phyloP scores from a whole-genome alignment of 345 rosid genomes.

The Citrus cavaleriei region DNA sequence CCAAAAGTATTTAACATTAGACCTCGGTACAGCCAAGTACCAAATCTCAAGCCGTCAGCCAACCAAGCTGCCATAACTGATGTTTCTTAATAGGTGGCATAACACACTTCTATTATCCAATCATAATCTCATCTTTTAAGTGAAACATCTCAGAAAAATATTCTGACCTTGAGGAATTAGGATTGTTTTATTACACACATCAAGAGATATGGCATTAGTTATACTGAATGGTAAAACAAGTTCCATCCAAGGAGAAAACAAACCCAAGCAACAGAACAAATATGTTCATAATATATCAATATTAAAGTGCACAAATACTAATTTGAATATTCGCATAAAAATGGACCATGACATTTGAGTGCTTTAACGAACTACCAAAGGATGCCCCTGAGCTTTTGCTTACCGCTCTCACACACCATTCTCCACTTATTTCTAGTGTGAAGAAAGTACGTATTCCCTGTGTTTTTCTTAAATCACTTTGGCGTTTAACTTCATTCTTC shows the following conservation, averaged over 20 bases:
- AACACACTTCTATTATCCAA: background rate
- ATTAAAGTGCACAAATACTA: background rate
- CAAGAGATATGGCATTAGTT: background rate
- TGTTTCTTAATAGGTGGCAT: background rate
- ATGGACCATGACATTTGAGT: background rate
- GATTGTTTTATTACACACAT: background rate
- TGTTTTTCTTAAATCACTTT: background rate
- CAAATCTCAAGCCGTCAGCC: no score
- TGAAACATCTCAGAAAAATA: background rate
- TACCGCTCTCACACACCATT: no score
- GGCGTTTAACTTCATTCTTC: background rate
- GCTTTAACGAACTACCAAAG: background rate
- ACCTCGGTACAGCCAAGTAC: no score
- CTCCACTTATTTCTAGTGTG: background rate
- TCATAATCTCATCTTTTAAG: background rate
- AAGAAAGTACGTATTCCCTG: background rate
- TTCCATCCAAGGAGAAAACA: background rate
- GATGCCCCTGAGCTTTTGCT: background rate
- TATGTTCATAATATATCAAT: background rate
- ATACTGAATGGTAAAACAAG: background rate
- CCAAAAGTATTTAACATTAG: no score
- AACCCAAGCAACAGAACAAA: background rate
- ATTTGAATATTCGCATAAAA: background rate
- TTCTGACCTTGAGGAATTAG: background rate
- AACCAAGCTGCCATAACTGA: no score